Base-by-base conservation (phyloP, 1,284 basidiomycete genomes). In the Puccinia triticina region DNA sequence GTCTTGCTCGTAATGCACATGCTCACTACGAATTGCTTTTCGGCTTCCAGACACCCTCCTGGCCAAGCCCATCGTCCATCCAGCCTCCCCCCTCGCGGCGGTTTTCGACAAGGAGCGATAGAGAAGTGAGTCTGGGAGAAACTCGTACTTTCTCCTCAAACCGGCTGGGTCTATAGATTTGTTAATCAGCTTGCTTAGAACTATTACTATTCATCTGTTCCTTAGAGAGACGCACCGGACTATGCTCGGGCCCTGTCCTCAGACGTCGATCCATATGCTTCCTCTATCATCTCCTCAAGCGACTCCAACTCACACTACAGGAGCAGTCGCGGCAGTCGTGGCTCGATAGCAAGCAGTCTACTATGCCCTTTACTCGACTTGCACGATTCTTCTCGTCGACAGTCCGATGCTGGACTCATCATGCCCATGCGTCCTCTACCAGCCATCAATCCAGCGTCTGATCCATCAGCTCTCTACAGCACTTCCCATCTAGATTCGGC, bases 311-410 rank as follows among this genome's bases (percentile, higher is more conserved):
- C 76, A 34, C 76, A 78, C 46, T 67, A 78, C 21, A 26, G 75
- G n/a, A 61, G 55, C 43, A 77, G 75, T 46, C 46, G 76, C 18
- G 57, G 74, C 29, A 77, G 57, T 29, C 55, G 74, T 29, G 72
- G 72, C 48, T 77, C 75, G 14, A 18, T 77, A 40, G 75, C 75
- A 40, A 77, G 75, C 57, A 77, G 75, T 64, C 75, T 77, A 43
- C 75, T 55, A 29, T 72, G 77, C 72, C 77, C 77, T n/a, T 37
- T 79, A 37, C 77, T 79, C 29, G 77, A 79, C 21, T 43, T 67
- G 34, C 66, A 72, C 29, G 37, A 64, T 43, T 69, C 66, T 57
- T 72, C 66, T 57, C 50, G 67, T 29, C 50, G 66, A 14, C 53
- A 64, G 16, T 79, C 77, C n/a, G 66, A 79, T 72, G 67, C 64